Conservation (phyloP, 306 rosid genomes). For the Phaseolus lunatus region DNA sequence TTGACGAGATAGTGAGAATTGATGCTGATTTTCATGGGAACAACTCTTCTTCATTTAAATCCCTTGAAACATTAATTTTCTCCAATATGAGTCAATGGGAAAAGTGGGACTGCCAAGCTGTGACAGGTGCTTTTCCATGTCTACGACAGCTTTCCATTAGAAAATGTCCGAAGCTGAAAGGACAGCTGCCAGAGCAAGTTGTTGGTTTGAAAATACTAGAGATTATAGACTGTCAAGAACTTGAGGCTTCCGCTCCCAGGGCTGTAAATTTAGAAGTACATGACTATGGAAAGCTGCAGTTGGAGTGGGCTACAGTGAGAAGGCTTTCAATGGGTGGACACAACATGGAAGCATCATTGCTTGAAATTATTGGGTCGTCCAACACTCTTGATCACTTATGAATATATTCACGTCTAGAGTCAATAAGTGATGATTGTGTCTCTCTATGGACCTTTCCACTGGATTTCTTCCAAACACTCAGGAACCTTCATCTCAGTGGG, state of each 20-base stretch:
- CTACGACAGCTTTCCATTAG: neutral
- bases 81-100: neutral
- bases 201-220: neutral
- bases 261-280: neutral
- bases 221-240: neutral
- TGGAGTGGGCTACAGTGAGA: neutral
- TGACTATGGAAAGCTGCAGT: neutral
- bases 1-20: no score
- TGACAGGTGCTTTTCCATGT: conserved; percentile 1
- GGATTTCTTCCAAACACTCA: neutral
- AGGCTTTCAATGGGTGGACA: neutral
- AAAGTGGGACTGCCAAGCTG: no score
- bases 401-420: no score
- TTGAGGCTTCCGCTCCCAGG: neutral
- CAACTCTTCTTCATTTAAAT: no score
- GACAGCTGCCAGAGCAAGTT: neutral
- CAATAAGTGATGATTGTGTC: neutral
- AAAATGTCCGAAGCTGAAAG: neutral
- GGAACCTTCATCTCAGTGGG: rapidly evolving
- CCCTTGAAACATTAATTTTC: no score
- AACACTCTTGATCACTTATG: no score
- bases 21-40: no score
- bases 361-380: no score
- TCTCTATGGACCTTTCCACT: neutral
- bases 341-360: neutral